Conservation (phyloP, 2,329 filamentous ascomycete species). For the Sporothrix schenckii region DNA sequence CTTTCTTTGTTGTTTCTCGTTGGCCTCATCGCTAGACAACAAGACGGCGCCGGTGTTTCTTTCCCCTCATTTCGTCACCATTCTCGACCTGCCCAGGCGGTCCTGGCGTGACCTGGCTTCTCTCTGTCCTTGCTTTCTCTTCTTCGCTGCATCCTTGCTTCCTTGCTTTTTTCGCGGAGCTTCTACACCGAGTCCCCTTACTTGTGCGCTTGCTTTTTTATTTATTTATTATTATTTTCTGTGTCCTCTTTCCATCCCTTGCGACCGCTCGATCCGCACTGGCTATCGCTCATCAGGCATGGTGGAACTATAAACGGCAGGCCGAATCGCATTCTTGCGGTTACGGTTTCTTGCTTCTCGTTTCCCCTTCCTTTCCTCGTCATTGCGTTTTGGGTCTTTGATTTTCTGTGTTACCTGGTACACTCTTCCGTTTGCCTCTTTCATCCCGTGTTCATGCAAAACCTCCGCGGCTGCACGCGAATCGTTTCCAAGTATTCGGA, state of each 20-base stretch:
- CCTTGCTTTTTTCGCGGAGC: constrained; percentile 13
- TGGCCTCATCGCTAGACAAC: constrained; percentile 5
- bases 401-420: background rate
- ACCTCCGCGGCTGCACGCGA: background rate
- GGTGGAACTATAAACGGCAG: constrained; percentile 23
- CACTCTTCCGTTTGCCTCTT: constrained; percentile 11
- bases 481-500: constrained; percentile 1
- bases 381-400: background rate
- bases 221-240: too few relatives aligned
- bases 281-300: background rate
- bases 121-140: background rate
- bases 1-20: constrained; percentile 23
- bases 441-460: constrained; percentile 2
- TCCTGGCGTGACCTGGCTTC: background rate
- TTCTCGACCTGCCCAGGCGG: background rate
- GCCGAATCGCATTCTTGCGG: background rate
- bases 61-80: constrained; percentile 29
- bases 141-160: background rate
- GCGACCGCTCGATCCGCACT: constrained; percentile 26
- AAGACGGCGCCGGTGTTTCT: constrained; percentile 19
- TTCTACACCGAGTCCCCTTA: constrained; percentile 3
- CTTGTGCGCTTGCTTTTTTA: constrained; percentile 8
- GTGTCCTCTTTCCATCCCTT: constrained; percentile 9
- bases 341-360: background rate
- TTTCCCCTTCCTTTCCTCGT: too few relatives aligned